Base-by-base conservation (phyloP, 139 green algal genomes). In the Spirogloea muscicola region DNA sequence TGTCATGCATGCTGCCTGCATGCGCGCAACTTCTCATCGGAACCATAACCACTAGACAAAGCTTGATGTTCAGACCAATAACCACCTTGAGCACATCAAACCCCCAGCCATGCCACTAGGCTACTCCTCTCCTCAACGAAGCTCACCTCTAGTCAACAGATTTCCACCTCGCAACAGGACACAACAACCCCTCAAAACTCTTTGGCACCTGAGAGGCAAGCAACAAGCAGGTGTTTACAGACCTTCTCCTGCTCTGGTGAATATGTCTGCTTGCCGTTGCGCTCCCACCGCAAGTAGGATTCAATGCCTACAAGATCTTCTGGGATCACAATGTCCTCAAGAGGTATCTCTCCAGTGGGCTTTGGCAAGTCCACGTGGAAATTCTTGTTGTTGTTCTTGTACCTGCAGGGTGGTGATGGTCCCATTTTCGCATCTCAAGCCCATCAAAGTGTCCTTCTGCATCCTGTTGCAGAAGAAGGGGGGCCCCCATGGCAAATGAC, bases 301-400 rank as follows among this genome's bases (percentile, higher is more conserved):
- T 81, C 44, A 27, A 78, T 27, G 37, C 40, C 31, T 39, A 78
- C 51, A 4, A 81, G 44, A 36, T 81, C 67, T 40, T 74, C 41
- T 3, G 74, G 74, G 21, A 81, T 39, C n/a, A 71, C 67, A 27
- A 72, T 42, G 25, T 31, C 63, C 13, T 38, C 40, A 1, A 41
- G 66, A 59, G 42, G 36, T 1, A 72, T 18, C 9, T 58, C 52
- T 6, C 57, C 74, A 9, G 10, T 13, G 2, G 72, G 52, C 39
- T 64, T 27, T 5, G 66, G 49, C 1, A 96, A 81, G 27, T 70
- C 69, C 38, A 95, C 67, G n/a, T 88, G 81, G 84, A 95, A 97
- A 87, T 97, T 97, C 65, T 60, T 77, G 61, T 86, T 87, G 37
- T 89, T 84, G 64, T 88, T 72, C 79, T 96, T 92, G 58, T 90